Evolutionary conservation across 1,284 basidiomycete species (phyloP).

Genomic region (Tilletia horrida): DNA sequence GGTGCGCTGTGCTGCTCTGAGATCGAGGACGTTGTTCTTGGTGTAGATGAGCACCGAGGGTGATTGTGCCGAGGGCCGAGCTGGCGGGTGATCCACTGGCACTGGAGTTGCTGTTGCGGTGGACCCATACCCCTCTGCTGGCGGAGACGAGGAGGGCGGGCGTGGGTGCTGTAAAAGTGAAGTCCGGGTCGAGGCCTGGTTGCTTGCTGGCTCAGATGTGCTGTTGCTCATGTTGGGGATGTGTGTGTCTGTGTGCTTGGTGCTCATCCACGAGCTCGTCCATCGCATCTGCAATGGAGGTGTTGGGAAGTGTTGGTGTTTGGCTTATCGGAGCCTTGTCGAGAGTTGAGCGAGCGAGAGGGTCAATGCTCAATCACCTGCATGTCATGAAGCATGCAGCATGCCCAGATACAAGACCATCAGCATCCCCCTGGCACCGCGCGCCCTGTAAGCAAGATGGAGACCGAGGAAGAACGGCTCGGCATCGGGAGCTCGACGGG

Average conservation of each 20-base stretch:
- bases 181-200: no score
- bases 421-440: not conserved
- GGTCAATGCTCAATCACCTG: not conserved
- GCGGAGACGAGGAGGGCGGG: no score
- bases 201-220: not conserved
- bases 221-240: not conserved
- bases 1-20: slow-evolving; percentile 72
- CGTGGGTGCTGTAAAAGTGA: no score
- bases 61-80: no score
- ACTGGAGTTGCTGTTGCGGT: not conserved
- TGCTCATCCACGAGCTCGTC: slow-evolving; percentile 2
- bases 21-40: slow-evolving; percentile 58
- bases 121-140: no score
- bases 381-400: no score
- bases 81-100: no score
- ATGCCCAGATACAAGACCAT: not conserved
- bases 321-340: slow-evolving; percentile 3
- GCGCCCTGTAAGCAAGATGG: not conserved
- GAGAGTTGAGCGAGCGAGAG: not conserved
- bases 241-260: no score
- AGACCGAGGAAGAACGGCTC: not conserved
- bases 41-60: slow-evolving; percentile 1
- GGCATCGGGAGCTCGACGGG: not conserved
- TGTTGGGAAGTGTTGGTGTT: not conserved
- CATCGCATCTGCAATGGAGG: not conserved